Percentiles rank a stretch among this genome's conserved stretches.
Evolutionary conservation across 805 yeast genomes (phyloP).

Genomic region (Komagataella populi): DNA sequence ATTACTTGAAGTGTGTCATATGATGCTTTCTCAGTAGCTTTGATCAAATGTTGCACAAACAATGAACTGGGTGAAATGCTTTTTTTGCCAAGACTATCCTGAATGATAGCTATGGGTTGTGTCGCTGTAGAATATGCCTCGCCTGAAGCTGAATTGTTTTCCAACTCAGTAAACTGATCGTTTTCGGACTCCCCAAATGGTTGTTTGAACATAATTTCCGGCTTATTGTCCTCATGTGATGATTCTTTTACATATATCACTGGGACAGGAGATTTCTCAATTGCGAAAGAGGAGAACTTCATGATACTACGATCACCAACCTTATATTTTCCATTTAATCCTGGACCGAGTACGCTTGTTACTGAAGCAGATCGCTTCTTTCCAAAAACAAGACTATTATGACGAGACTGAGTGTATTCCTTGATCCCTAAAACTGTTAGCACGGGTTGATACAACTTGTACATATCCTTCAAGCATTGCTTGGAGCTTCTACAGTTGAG

Average conservation of each 20-base stretch:
- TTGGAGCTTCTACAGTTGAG: conserved; percentile 32
- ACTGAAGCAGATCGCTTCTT: background rate
- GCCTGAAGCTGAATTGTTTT: background rate
- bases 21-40: background rate
- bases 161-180: background rate
- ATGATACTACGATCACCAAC: conserved; percentile 2
- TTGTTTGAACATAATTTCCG: background rate
- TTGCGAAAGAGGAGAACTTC: conserved; percentile 5
- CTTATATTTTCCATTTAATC: conserved; percentile 5
- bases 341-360: conserved; percentile 5
- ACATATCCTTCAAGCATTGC: conserved; percentile 36
- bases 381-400: background rate
- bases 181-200: background rate
- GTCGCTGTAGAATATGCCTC: background rate
- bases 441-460: conserved; percentile 45
- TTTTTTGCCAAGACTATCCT: background rate
- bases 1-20: background rate
- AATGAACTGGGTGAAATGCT: background rate
- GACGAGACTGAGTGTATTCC: background rate
- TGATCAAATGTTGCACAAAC: background rate
- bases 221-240: background rate
- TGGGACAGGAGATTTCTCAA: conserved; percentile 4
- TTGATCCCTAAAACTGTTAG: conserved; percentile 29
- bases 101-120: background rate
- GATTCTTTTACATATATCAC: conserved; percentile 4